phyloP scores from a whole-genome alignment of 352 stramenopile species.

The Globisporangium paddicum region DNA sequence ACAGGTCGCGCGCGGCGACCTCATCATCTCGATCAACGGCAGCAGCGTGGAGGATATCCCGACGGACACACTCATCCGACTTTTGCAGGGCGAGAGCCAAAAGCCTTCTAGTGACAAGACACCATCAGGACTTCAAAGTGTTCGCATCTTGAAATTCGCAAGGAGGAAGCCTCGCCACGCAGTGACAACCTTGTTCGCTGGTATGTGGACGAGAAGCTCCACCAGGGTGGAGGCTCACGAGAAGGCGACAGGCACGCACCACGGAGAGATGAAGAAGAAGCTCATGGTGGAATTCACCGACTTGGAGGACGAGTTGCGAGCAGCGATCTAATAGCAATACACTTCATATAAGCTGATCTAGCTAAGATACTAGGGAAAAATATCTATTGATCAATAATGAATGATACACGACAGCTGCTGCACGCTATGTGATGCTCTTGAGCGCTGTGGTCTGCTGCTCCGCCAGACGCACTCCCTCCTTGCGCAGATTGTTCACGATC shows the following conservation, averaged over 20 bases:
- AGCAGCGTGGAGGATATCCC: constrained; percentile 24
- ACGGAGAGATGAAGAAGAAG: not conserved
- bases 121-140: not conserved
- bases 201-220: not conserved
- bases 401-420: not conserved
- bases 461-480: constrained; percentile 65
- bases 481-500: constrained; percentile 62
- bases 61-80: constrained; percentile 18
- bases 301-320: not conserved
- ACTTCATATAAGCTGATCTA: too few relatives aligned
- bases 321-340: too few relatives aligned
- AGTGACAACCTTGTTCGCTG: not conserved
- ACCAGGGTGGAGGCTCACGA: not conserved
- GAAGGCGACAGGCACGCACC: not conserved
- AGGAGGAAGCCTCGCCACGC: not conserved
- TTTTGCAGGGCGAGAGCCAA: constrained; percentile 13
- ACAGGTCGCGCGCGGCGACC: constrained; percentile 17
- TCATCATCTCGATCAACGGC: constrained; percentile 24
- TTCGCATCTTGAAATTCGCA: not conserved
- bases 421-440: constrained; percentile 51
- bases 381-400: too few relatives aligned
- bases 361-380: too few relatives aligned
- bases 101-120: not conserved
- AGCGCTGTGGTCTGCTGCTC: constrained; percentile 69
- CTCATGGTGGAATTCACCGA: not conserved